These are phyloP conservation scores for Daldinia decipiens DNA, from an alignment of 495 filamentous ascomycete species.

Conservation along the genomic window DNA sequence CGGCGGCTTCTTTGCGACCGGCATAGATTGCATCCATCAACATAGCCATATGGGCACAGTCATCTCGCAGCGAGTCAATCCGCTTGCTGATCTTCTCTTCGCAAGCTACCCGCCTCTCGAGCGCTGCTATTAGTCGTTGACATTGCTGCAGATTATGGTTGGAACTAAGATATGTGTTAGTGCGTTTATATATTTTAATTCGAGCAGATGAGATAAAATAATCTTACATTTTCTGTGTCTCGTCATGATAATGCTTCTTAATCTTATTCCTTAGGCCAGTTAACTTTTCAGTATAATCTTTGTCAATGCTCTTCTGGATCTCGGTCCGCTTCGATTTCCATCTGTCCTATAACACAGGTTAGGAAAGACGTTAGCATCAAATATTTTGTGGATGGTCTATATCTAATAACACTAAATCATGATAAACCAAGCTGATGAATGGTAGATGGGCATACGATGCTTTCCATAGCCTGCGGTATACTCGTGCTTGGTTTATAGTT, in stretches of 20 bases:
- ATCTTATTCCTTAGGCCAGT: constrained; percentile 25
- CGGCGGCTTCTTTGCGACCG: constrained; percentile 38
- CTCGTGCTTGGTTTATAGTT: constrained; percentile 18
- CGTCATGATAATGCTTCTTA: constrained; percentile 22
- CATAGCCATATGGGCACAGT: constrained; percentile 40
- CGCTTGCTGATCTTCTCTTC: constrained; percentile 33
- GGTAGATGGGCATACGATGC: constrained; percentile 30
- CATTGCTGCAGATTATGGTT: constrained; percentile 22
- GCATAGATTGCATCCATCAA: constrained; percentile 34
- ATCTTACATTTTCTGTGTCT: constrained; percentile 30
- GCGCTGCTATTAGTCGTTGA: constrained; percentile 16
- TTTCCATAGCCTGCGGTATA: constrained; percentile 37
- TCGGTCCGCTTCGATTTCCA: constrained; percentile 34
- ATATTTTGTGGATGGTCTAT: neutral
- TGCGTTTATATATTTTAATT: neutral
- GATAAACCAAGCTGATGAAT: neutral
- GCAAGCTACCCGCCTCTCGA: constrained; percentile 30
- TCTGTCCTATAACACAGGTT: constrained; percentile 23
- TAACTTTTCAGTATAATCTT: constrained; percentile 25
- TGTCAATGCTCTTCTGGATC: constrained; percentile 34
- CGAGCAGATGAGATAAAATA: neutral
- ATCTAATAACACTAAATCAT: neutral
- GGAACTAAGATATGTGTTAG: constrained; percentile 23
- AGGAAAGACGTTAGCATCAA: constrained; percentile 9
- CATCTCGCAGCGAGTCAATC: constrained; percentile 30